Conservation (phyloP, 257 asterid genomes). For the Leonotis leonurus region DNA sequence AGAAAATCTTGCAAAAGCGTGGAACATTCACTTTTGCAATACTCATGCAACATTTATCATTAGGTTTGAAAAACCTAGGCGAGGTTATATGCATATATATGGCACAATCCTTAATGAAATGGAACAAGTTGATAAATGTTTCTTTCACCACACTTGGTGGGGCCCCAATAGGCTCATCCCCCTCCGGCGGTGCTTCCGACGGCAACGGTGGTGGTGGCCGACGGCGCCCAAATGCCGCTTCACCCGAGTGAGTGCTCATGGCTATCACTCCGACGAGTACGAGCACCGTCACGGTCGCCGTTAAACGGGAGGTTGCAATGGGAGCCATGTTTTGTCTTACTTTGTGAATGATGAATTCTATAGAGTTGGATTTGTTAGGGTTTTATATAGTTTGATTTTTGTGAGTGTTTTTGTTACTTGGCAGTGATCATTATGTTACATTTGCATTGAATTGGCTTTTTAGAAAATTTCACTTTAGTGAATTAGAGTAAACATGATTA, state of each 20-base stretch:
- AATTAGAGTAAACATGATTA: background rate
- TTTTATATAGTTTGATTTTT: no score
- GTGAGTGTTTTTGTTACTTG: background rate
- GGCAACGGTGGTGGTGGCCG: background rate
- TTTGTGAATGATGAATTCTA: background rate
- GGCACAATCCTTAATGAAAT: conserved; percentile 14
- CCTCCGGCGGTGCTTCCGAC: background rate
- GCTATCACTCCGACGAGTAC: conserved; percentile 4
- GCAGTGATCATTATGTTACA: background rate
- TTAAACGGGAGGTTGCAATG: background rate
- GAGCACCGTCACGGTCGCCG: background rate
- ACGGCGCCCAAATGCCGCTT: background rate
- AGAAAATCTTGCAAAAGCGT: conserved; percentile 14
- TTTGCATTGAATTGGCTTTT: background rate
- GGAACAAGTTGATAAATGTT: background rate
- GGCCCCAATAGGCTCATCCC: background rate
- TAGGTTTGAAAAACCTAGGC: conserved; percentile 8
- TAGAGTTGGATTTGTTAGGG: background rate
- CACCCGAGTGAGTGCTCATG: background rate
- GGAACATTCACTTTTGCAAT: conserved; percentile 6
- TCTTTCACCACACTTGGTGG: background rate
- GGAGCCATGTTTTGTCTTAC: background rate
- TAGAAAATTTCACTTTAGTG: background rate
- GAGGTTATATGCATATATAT: conserved; percentile 11
- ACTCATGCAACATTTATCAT: conserved; percentile 15